Conservation (phyloP, 441 rosid species). For the Adansonia madagascariensis region DNA sequence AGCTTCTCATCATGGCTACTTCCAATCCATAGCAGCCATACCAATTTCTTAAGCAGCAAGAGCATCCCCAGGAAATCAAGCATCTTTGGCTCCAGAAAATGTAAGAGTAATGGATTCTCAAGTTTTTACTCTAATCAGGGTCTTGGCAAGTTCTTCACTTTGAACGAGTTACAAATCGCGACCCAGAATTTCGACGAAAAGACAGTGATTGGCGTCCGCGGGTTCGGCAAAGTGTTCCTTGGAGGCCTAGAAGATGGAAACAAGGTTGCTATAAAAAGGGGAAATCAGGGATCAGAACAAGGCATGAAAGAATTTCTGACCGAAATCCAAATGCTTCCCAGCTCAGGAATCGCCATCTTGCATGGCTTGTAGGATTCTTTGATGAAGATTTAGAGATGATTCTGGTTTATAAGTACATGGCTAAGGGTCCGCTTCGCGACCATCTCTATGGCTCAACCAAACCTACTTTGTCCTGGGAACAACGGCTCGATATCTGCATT, state of each 20-base stretch:
- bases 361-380: constrained; percentile 62
- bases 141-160: constrained; percentile 47
- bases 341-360: constrained; percentile 65
- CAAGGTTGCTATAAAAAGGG: constrained; percentile 57
- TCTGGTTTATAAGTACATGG: constrained; percentile 66
- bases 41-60: constrained; percentile 49
- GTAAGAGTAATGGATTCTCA: constrained; percentile 56
- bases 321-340: constrained; percentile 66
- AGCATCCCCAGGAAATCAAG: constrained; percentile 56
- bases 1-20: constrained; percentile 79
- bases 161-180: constrained; percentile 52
- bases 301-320: constrained; percentile 68
- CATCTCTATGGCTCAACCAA: constrained; percentile 56
- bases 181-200: constrained; percentile 58
- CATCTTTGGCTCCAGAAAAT: constrained; percentile 48
- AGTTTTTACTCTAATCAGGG: constrained; percentile 51
- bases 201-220: constrained; percentile 57
- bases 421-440: constrained; percentile 64
- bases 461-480: constrained; percentile 60
- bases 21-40: constrained; percentile 45
- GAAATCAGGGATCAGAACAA: constrained; percentile 62
- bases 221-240: constrained; percentile 63
- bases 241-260: constrained; percentile 54
- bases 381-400: constrained; percentile 67
- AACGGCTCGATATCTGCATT: constrained; percentile 62